Evolutionary conservation across 345 rosid species (phyloP), one percentile per base, ranked within the genome.

Genomic region (Brassica juncea): DNA sequence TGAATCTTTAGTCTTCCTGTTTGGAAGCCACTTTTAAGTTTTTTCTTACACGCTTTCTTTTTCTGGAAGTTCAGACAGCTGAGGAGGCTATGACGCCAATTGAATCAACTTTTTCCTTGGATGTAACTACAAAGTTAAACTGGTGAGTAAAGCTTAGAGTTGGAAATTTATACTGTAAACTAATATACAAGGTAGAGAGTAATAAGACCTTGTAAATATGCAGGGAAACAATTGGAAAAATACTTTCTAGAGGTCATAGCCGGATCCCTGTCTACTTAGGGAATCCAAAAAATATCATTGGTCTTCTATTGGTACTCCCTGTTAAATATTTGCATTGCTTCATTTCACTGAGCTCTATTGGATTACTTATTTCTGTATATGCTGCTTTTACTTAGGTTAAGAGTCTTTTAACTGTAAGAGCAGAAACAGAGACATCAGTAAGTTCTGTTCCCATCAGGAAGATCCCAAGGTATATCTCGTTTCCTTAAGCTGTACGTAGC

Each of bases 81-180:
- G 88, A 85, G 78, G 94, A 91, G 82, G 97, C 97, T 73, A 91
- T 91, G 97, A 91, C 94, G 32, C 97, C 97, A 16, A 88, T 91
- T 74, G 97, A 91, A 80, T 91, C 97, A 68, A 86, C 97, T 66
- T 91, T 91, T 84, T 91, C 97, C 14, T 78, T 91, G 76, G 97
- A 91, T 75, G 92, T 91, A 72, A 84, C 88, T 74, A 89, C 92
- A 58, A 91, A 88, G 86, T 73, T 91, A 81, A 89, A 91, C 80
- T 91, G 94, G 97, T 91, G 73, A 85, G 86, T 85, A 62, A 79
- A 80, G 69, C 66, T 62, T 70, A 21, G 57, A 73, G 3, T 44
- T 80, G 61, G 30, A 61, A 4, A 12, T 28, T 6, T 14, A 61
- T 61, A 61, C 37, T 12, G 21, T 62, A 14, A 12, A n/a, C 3